These are phyloP conservation scores for Cryptococcus jaspeensis DNA, from an alignment of 1,284 basidiomycete species.

Conservation along the genomic window DNA sequence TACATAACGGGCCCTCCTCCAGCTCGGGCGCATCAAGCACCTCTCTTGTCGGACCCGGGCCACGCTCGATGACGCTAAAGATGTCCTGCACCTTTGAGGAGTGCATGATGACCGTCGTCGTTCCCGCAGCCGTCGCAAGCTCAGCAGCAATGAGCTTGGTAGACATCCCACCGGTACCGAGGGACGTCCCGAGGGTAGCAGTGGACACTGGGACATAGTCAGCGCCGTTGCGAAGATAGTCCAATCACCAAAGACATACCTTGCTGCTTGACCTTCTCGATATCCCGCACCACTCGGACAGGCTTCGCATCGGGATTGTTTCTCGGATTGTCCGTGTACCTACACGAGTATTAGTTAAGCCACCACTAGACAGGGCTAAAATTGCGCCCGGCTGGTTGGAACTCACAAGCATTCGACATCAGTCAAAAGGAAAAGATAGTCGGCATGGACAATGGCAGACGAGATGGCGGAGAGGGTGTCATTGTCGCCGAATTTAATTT, in stretches of 20 bases:
- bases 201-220: slow-evolving; percentile 68
- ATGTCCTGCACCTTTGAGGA: slow-evolving; percentile 78
- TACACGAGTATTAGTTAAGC: slow-evolving; percentile 43
- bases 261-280: slow-evolving; percentile 74
- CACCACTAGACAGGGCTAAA: slow-evolving; percentile 64
- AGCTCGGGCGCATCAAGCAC: slow-evolving; percentile 31
- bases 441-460: slow-evolving; percentile 93
- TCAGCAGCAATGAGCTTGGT: slow-evolving; percentile 98
- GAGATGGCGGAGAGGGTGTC: slow-evolving; percentile 97
- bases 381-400: too few relatives aligned
- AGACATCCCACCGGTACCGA: slow-evolving; percentile 99
- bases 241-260: slow-evolving; percentile 55
- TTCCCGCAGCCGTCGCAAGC: slow-evolving; percentile 91
- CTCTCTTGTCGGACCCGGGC: slow-evolving; percentile 36
- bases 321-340: slow-evolving; percentile 90
- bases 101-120: slow-evolving; percentile 87
- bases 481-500: slow-evolving; percentile 99
- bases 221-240: background rate
- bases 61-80: slow-evolving; percentile 69
- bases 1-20: slow-evolving; percentile 62
- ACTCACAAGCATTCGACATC: slow-evolving; percentile 83
- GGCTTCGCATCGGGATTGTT: slow-evolving; percentile 79
- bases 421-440: slow-evolving; percentile 93
- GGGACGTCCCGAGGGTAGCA: slow-evolving; percentile 81
- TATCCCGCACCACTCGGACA: slow-evolving; percentile 79